These are phyloP conservation scores for Ustilago lituana DNA, from an alignment of 1,284 basidiomycete genomes.

Conservation along the genomic window DNA sequence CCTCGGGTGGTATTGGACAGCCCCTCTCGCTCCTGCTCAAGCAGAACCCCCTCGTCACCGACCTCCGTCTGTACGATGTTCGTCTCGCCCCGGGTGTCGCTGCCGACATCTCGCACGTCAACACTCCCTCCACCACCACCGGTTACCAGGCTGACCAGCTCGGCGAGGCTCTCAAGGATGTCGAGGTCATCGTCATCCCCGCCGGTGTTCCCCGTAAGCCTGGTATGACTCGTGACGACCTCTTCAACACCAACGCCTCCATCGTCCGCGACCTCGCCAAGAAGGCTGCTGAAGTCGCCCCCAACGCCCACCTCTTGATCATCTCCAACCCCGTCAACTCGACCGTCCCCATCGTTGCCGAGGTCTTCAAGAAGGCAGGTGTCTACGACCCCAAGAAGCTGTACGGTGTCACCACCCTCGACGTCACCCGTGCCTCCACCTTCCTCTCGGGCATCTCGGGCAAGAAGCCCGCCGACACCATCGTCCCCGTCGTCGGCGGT, in stretches of 20 bases:
- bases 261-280: constrained; percentile 95
- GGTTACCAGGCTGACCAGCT: constrained; percentile 80
- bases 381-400: constrained; percentile 81
- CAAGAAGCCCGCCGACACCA: constrained; percentile 73
- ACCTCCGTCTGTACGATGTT: constrained; percentile 69
- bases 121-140: constrained; percentile 82
- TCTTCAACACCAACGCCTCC: constrained; percentile 97
- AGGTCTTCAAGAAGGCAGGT: constrained; percentile 89
- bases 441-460: constrained; percentile 81
- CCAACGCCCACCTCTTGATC: constrained; percentile 89
- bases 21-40: constrained; percentile 84
- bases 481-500: constrained; percentile 91
- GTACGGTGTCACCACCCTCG: constrained; percentile 92
- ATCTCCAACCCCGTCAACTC: constrained; percentile 84
- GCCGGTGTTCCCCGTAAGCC: constrained; percentile 76
- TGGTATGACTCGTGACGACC: constrained; percentile 93
- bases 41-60: constrained; percentile 82
- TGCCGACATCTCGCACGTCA: constrained; percentile 76
- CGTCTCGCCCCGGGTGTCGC: constrained; percentile 70
- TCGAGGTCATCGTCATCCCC: constrained; percentile 92
- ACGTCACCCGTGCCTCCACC: constrained; percentile 92
- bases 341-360: constrained; percentile 96
- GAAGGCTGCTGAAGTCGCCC: constrained; percentile 84
- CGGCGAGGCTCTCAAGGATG: constrained; percentile 83
- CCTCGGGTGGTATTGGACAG: constrained; percentile 84